Conservation (phyloP, 73 alveolate genomes). For the Paramecium primaurelia region DNA sequence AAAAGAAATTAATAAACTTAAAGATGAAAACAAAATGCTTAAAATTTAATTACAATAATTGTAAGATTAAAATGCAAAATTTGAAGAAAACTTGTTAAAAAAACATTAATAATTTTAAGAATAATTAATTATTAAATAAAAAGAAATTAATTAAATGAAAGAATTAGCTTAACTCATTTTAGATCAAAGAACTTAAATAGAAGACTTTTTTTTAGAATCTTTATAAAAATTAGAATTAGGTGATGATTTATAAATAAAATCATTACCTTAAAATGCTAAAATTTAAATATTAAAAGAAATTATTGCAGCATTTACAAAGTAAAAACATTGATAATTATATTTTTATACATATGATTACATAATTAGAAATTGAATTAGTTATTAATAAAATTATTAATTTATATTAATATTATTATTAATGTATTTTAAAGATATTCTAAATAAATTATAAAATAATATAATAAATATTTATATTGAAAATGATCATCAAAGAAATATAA, state of each 20-base stretch:
- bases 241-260: neutral
- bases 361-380: neutral
- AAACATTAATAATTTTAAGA: neutral
- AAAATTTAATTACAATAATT: neutral
- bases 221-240: neutral
- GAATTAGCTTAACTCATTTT: neutral
- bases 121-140: neutral
- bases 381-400: neutral
- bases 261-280: neutral
- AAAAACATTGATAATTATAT: neutral
- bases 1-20: neutral
- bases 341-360: neutral
- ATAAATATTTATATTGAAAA: too few relatives aligned
- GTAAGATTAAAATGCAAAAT: neutral
- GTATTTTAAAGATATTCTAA: neutral
- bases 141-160: neutral
- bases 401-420: neutral
- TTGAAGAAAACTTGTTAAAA: neutral
- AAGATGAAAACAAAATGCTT: neutral
- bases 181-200: neutral
- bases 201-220: neutral
- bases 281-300: neutral
- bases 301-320: neutral
- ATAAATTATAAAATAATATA: neutral
- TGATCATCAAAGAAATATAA: too few relatives aligned